Base-by-base conservation (phyloP, 2,329 filamentous ascomycete species). In the Neopestalotiopsis rosae region DNA sequence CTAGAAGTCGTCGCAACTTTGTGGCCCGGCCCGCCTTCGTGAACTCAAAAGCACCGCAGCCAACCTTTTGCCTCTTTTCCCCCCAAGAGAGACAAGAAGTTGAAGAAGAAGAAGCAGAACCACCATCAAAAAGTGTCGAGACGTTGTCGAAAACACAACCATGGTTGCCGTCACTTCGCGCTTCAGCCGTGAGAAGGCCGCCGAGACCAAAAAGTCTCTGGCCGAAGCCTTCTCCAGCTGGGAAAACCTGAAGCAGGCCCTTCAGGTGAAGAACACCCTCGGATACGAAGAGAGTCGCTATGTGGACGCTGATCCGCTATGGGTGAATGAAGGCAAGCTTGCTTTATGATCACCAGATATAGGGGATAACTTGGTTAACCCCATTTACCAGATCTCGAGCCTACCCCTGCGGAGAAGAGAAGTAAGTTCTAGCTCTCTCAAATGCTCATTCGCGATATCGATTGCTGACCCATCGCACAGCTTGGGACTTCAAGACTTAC, bases 401-500 rank as follows among this genome's bases (percentile, higher is more conserved):
- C 64, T 28, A 66, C 64, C 5, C 64, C 64, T 17, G 34, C 64
- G 14, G 64, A 66, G 52, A 66, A 66, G 49, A 66, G 64, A 66
- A 66, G 64, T 66, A 58, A 12, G 64, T 38, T 38, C 5, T 4
- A n/a, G 34, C 28, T 40, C 17, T 40, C 5, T 13, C 20, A 30
- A 14, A 10, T n/a, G 14, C 24, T 40, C 59, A 20, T 59, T 38
- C 34, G 57, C 13, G 57, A 12, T 42, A 34, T 38, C 13, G 24
- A 17, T 40, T 62, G 28, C 59, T 62, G 32, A 62, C 34, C 59
- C 17, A 20, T 45, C 12, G 12, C 20, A 34, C 42, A 66, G 64
- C 64, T 14, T 66, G 64, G 64, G 64, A 57, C 32, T 58, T 66
- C 45, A 66, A 66, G 64, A 66, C 64, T 28, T 66, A 66, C n/a